Conservation (phyloP, 345 rosid species). For the Draba incana region DNA sequence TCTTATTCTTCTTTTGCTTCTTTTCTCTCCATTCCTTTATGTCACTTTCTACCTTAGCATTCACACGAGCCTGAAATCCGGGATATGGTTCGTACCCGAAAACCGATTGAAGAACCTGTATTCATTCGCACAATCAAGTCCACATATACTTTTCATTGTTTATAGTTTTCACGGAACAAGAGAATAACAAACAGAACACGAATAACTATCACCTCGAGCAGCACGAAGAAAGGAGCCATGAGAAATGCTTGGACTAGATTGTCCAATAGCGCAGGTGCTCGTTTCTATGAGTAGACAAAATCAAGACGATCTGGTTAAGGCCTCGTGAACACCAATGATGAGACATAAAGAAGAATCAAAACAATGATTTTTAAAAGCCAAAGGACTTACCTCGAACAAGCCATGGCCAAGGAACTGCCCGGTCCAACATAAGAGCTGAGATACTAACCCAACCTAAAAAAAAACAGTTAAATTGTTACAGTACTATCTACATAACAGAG, state of each 20-base stretch:
- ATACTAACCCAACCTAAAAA: conserved; percentile 68
- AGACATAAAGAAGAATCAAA: conserved; percentile 5
- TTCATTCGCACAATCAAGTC: not conserved
- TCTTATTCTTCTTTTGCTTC: conserved; percentile 52
- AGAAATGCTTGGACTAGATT: conserved; percentile 77
- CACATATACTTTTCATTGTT: conserved; percentile 4
- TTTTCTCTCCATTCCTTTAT: conserved; percentile 57
- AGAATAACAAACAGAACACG: not conserved
- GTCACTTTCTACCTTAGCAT: conserved; percentile 59
- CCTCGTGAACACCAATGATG: not conserved
- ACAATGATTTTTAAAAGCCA: conserved; percentile 7
- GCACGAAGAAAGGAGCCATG: conserved; percentile 92
- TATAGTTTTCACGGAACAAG: not conserved
- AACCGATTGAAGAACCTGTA: conserved; percentile 63
- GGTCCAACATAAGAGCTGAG: conserved; percentile 77
- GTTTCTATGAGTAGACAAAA: conserved; percentile 52
- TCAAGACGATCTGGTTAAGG: conserved; percentile 12
- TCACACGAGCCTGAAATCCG: conserved; percentile 69
- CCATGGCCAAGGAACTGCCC: conserved; percentile 90
- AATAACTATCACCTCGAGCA: conserved; percentile 67
- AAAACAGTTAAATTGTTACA: conserved; percentile 7
- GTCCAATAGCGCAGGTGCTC: conserved; percentile 87
- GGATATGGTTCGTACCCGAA: conserved; percentile 83
- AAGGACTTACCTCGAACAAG: conserved; percentile 68
- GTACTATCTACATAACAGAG: not conserved